Evolutionary conservation across 148 eudicot genomes (phyloP).

Genomic region (Arbutus unedo): DNA sequence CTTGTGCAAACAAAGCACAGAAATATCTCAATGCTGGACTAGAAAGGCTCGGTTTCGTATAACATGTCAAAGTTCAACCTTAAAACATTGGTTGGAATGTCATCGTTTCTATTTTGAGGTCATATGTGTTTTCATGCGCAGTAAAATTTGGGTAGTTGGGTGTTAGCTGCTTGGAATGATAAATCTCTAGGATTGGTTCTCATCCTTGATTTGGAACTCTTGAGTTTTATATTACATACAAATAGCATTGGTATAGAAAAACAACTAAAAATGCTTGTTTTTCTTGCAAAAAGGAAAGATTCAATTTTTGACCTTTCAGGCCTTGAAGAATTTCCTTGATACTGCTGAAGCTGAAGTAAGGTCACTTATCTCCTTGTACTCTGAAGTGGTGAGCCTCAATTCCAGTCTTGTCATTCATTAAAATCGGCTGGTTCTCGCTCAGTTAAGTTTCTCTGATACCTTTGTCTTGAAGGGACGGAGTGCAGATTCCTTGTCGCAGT

Average conservation of each 20-base stretch:
- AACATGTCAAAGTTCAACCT: not conserved
- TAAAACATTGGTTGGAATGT: not conserved
- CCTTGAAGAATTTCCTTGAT: slow-evolving; percentile 78
- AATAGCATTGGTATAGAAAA: not conserved
- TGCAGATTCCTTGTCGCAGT: slow-evolving; percentile 90
- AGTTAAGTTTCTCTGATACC: slow-evolving; percentile 5
- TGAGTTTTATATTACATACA: not conserved
- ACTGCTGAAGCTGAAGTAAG: slow-evolving; percentile 98
- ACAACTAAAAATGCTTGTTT: not conserved
- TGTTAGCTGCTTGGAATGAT: not conserved
- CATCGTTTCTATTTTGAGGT: not conserved
- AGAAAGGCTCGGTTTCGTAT: not conserved
- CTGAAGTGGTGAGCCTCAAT: slow-evolving; percentile 80
- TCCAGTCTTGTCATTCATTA: not conserved
- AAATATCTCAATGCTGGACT: not conserved
- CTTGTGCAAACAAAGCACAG: not conserved
- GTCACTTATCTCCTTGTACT: slow-evolving; percentile 73
- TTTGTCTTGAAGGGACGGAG: slow-evolving; percentile 72
- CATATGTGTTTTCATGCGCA: not conserved
- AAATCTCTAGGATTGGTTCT: not conserved
- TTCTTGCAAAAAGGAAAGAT: not conserved
- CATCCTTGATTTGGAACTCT: not conserved
- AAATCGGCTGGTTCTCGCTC: not conserved
- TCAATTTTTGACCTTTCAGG: slow-evolving; percentile 42
- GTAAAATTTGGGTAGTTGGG: not conserved